Evolutionary conservation across 345 rosid species (phyloP).

Genomic region (Populus alba): DNA sequence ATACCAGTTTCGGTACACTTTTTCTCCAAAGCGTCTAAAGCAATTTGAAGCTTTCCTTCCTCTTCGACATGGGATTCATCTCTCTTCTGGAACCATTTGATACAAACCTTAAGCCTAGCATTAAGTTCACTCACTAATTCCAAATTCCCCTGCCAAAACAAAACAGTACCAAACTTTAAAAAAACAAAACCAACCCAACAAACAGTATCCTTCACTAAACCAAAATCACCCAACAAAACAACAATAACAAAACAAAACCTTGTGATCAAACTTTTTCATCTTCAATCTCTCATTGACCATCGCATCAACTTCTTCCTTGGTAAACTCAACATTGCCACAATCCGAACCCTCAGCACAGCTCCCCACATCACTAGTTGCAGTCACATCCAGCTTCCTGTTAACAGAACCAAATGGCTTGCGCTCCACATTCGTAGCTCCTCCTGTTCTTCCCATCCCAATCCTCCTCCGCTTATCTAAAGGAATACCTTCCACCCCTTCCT

Average conservation of each 20-base stretch:
- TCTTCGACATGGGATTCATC: conserved; percentile 57
- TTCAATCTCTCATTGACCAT: conserved; percentile 68
- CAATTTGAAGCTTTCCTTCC: conserved; percentile 51
- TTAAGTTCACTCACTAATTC: conserved; percentile 56
- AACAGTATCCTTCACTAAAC: background rate
- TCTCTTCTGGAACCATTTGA: conserved; percentile 67
- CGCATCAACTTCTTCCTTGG: conserved; percentile 75
- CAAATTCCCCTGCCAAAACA: conserved; percentile 51
- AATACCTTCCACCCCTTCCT: conserved; percentile 41
- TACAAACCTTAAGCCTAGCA: conserved; percentile 66
- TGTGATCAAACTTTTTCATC: conserved; percentile 67
- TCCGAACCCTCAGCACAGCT: conserved; percentile 42
- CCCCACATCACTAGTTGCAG: conserved; percentile 36
- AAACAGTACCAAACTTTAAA: background rate
- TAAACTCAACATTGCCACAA: conserved; percentile 41
- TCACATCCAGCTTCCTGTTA: conserved; percentile 53
- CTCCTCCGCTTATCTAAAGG: conserved; percentile 70
- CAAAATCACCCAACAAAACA: too few species aligned
- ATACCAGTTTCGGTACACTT: conserved; percentile 56
- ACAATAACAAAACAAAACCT: conserved; percentile 40
- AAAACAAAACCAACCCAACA: background rate
- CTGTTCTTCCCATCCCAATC: conserved; percentile 40
- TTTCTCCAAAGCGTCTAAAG: conserved; percentile 55
- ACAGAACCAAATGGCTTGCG: conserved; percentile 52
- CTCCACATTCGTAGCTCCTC: conserved; percentile 33